Conservation (phyloP, 1,284 basidiomycete genomes). For the Rhodofomes roseus region DNA sequence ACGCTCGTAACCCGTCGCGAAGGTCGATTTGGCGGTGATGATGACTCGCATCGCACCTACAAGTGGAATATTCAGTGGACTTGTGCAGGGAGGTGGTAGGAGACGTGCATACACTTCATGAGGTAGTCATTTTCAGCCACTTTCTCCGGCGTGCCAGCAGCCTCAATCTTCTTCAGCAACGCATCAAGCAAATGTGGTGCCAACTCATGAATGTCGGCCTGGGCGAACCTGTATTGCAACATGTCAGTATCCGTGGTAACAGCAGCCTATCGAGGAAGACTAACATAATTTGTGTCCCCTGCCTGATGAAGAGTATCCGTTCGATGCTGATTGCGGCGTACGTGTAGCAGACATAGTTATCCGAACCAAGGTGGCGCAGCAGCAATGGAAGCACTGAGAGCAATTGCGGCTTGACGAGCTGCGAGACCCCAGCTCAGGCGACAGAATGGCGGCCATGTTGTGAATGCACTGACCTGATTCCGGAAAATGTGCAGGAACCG, state of each 20-base stretch:
- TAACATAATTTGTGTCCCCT: conserved; percentile 53
- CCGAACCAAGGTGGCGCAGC: conserved; percentile 77
- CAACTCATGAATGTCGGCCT: conserved; percentile 83
- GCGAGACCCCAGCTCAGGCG: no score
- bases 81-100: no score
- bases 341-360: conserved; percentile 85
- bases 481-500: conserved; percentile 93
- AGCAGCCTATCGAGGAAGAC: background rate
- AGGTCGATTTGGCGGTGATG: conserved; percentile 79
- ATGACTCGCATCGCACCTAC: conserved; percentile 91
- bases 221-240: conserved; percentile 63
- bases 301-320: conserved; percentile 85
- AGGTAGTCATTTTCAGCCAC: conserved; percentile 97
- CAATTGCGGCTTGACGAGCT: conserved; percentile 95
- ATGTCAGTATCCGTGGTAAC: background rate
- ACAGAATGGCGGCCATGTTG: background rate
- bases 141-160: conserved; percentile 85
- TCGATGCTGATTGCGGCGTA: conserved; percentile 92
- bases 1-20: conserved; percentile 67
- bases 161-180: conserved; percentile 80
- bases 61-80: background rate
- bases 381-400: conserved; percentile 88
- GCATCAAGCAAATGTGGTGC: conserved; percentile 76
- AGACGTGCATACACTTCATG: conserved; percentile 82
- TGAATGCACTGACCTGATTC: conserved; percentile 63